These are phyloP conservation scores for Chlorella vulgaris DNA, from an alignment of 139 green algal genomes.

Conservation along the genomic window DNA sequence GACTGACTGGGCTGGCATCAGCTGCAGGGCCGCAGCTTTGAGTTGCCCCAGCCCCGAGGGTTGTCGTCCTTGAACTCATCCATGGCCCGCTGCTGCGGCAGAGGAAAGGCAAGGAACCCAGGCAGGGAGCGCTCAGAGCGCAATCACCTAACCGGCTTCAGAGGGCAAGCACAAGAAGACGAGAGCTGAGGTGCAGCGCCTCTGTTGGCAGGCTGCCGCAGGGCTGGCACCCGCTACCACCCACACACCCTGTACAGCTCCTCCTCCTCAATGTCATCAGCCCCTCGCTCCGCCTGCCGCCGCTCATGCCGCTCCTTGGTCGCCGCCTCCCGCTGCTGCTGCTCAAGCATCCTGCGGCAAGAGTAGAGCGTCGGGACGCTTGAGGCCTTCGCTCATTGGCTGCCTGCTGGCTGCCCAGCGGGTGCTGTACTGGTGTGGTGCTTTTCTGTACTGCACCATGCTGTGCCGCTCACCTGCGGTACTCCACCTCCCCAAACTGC, in stretches of 20 bases:
- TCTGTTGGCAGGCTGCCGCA: background rate
- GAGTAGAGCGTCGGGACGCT: background rate
- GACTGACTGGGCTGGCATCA: constrained; percentile 3
- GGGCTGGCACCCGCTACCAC: background rate
- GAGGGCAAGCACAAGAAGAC: constrained; percentile 1
- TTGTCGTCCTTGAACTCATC: constrained; percentile 89
- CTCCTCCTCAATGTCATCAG: constrained; percentile 68
- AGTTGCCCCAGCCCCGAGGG: constrained; percentile 82
- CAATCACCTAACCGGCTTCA: no score
- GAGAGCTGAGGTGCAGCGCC: background rate
- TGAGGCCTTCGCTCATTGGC: no score
- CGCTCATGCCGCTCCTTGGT: constrained; percentile 52
- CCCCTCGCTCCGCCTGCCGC: constrained; percentile 25
- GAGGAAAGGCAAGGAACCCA: background rate
- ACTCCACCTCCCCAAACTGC: constrained; percentile 30
- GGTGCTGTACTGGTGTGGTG: no score
- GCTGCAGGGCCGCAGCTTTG: constrained; percentile 64
- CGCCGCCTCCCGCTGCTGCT: constrained; percentile 9
- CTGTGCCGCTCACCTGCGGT: background rate
- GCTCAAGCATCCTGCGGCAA: background rate
- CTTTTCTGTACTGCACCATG: no score
- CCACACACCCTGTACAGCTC: constrained; percentile 47
- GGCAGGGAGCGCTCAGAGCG: background rate
- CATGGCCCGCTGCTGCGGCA: constrained; percentile 50
- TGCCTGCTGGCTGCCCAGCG: no score